Base-by-base conservation (phyloP, 257 asterid species). In the Buddleja alternifolia region DNA sequence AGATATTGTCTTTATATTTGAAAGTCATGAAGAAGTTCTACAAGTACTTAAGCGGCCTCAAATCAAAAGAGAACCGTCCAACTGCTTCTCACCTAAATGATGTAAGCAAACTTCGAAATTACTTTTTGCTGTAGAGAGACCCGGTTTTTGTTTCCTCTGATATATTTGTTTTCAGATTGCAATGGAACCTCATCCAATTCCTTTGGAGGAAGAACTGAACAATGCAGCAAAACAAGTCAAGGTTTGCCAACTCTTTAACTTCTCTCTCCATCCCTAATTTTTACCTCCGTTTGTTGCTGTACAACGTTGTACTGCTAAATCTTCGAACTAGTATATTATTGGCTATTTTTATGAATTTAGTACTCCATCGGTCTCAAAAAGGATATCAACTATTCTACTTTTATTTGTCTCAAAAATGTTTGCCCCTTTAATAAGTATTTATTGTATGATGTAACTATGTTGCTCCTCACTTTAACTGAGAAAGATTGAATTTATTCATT, bases 171-270 rank as follows among this genome's bases (percentile, higher is more conserved):
- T 75, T 64, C 84, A 92, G 98, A 81, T 84, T 67, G n/a, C 57
- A 8, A 15, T 90, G 93, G 86, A 89, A 67, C 95, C 97, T 41
- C 96, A 83, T 74, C 79, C 82, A 3, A 45, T 87, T 58, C 83
- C 99, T 25, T 59, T 93, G 48, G 99, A 93, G 14, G 96, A 90
- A n/a, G 97, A 93, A 78, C 87, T 91, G 67, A 74, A 87, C 8
- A 82, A 82, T 34, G 99, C 73, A 53, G 97, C 92, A 19, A 87
- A 82, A 52, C 80, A 78, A 84, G 89, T 87, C 65, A 75, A 86
- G 97, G 98, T 92, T 72, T 56, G 80, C 14, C 51, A 6, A 37
- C 10, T 5, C 56, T 61, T 44, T 63, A 21, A 29, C 34, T 29
- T 29, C 34, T 29, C 34, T 5, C 34, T 1, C 34, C n/a, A n/a